A percentile compares a stretch with the other conserved stretches of the same genome.
These are phyloP conservation scores for Cicer judaicum DNA, from an alignment of 306 rosid genomes.

Conservation along the genomic window DNA sequence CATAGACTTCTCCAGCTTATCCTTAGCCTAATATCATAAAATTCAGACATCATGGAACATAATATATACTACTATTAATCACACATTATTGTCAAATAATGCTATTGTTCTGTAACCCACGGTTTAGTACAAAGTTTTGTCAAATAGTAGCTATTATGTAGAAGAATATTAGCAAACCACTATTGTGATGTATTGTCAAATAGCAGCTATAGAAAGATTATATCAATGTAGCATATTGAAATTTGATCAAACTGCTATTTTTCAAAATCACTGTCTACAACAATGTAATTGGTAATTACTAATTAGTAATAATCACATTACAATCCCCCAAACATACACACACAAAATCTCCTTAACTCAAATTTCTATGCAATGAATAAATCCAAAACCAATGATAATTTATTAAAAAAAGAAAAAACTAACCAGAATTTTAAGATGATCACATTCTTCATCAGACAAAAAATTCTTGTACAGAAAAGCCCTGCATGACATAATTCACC, in stretches of 20 bases:
- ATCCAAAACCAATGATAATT: slow-evolving; percentile 7
- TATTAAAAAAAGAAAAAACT: neutral
- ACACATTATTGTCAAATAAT: too few relatives aligned
- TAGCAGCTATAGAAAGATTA: too few relatives aligned
- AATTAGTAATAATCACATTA: too few relatives aligned
- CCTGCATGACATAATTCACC: slow-evolving; percentile 60
- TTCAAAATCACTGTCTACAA: too few relatives aligned
- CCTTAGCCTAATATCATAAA: slow-evolving; percentile 67
- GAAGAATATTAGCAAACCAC: too few relatives aligned
- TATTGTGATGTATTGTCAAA: too few relatives aligned
- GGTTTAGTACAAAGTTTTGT: too few relatives aligned
- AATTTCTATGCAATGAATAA: neutral
- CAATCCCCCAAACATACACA: neutral
- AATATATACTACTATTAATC: neutral
- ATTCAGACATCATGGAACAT: slow-evolving; percentile 28
- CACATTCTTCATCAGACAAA: slow-evolving; percentile 80
- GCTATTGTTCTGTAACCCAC: too few relatives aligned
- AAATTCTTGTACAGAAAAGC: slow-evolving; percentile 79
- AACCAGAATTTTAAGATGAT: slow-evolving; percentile 76
- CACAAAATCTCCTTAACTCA: neutral
- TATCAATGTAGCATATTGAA: too few relatives aligned
- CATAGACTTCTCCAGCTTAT: slow-evolving; percentile 84
- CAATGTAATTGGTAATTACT: too few relatives aligned
- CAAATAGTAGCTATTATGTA: too few relatives aligned
- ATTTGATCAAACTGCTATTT: too few relatives aligned